Evolutionary conservation across 2,329 filamentous ascomycete species (phyloP).

Genomic region (Aspergillus quadrilineatus): DNA sequence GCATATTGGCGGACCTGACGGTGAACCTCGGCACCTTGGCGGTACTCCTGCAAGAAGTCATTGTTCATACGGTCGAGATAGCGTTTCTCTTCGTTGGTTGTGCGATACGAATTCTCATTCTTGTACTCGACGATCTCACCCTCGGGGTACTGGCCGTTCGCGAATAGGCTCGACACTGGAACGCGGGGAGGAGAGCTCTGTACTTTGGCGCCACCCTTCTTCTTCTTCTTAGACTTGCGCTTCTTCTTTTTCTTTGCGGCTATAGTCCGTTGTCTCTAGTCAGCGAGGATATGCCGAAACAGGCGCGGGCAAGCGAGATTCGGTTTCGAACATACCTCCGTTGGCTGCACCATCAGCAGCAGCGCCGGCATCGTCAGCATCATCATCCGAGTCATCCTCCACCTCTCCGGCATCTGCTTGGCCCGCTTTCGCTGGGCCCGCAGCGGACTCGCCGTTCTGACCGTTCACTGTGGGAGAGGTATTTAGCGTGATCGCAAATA

Average conservation of each 20-base stretch:
- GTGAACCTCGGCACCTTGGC: constrained; percentile 84
- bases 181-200: constrained; percentile 79
- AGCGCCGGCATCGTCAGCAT: constrained; percentile 50
- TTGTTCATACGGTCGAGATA: constrained; percentile 77
- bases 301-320: not conserved
- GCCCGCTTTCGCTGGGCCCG: constrained; percentile 31
- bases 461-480: constrained; percentile 35
- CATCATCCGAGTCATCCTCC: constrained; percentile 57
- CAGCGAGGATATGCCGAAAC: constrained; percentile 2
- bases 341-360: constrained; percentile 39
- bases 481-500: constrained; percentile 19
- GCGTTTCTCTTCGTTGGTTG: constrained; percentile 80
- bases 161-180: constrained; percentile 70
- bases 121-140: constrained; percentile 77
- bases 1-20: constrained; percentile 83
- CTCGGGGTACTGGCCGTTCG: constrained; percentile 68
- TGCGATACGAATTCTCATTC: constrained; percentile 74
- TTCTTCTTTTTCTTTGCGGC: constrained; percentile 77
- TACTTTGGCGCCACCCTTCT: constrained; percentile 58
- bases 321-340: constrained; percentile 32
- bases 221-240: constrained; percentile 74
- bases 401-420: constrained; percentile 46
- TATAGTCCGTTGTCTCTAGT: constrained; percentile 19
- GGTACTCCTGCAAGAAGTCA: constrained; percentile 77
- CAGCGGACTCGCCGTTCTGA: constrained; percentile 37